Conservation (phyloP, 1,284 basidiomycete genomes). For the Naganishia sp. region DNA sequence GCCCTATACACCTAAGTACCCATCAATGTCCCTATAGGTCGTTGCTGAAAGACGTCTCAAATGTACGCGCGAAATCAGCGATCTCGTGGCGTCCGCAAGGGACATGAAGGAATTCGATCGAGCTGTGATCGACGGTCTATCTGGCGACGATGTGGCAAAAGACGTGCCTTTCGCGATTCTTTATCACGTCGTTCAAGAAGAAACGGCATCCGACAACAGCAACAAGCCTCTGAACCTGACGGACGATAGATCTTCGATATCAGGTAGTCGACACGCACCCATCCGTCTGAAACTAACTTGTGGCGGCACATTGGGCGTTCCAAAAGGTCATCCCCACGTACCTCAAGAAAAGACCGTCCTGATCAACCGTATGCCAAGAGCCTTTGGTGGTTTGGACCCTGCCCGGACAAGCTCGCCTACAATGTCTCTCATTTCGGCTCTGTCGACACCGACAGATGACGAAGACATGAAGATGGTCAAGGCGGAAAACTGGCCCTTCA, state of each 20-base stretch:
- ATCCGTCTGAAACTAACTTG: constrained; percentile 35
- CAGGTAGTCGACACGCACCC: not conserved
- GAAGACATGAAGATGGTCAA: constrained; percentile 12
- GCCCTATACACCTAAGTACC: constrained; percentile 33
- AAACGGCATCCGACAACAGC: not conserved
- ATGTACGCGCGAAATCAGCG: constrained; percentile 5
- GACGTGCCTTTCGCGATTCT: constrained; percentile 50
- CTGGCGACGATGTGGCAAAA: constrained; percentile 39
- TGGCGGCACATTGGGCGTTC: constrained; percentile 48
- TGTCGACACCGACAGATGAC: constrained; percentile 36
- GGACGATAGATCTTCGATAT: constrained; percentile 18
- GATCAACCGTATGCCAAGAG: constrained; percentile 24
- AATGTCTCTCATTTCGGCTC: constrained; percentile 40
- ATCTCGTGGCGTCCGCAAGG: constrained; percentile 39
- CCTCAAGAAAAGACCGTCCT: constrained; percentile 26
- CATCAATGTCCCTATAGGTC: constrained; percentile 41
- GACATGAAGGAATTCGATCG: constrained; percentile 45
- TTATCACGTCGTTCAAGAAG: constrained; percentile 43
- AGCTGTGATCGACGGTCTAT: constrained; percentile 38
- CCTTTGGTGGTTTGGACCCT: constrained; percentile 32
- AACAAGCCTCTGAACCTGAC: constrained; percentile 19
- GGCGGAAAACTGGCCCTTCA: constrained; percentile 45
- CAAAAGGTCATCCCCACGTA: constrained; percentile 43
- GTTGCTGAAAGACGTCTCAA: constrained; percentile 44
- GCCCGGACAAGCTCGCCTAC: constrained; percentile 40